Base-by-base conservation (phyloP, 2,329 filamentous ascomycete genomes). In the Phialophora macrospora region DNA sequence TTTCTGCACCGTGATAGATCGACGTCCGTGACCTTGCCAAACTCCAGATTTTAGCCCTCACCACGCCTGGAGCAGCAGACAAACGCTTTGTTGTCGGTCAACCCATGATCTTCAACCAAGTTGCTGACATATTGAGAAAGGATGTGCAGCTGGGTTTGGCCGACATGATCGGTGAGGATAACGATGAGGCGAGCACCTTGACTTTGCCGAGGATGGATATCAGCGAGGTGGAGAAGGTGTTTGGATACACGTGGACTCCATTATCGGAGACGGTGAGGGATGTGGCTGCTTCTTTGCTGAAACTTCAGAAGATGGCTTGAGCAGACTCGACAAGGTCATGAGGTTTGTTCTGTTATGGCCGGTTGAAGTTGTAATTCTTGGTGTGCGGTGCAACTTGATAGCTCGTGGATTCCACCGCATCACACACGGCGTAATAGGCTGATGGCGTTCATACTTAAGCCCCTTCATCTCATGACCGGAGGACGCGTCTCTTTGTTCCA, bases 401-500 rank as follows among this genome's bases (percentile, higher is more conserved):
- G 38, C 38, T 44, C 7, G 14, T 44, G 5, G 17, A 8, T 20
- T 44, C 17, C 14, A n/a, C n/a, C 14, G 38, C 38, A n/a, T 44
- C 38, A n/a, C 8, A n/a, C 38, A 44, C 6, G 38, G 17, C 17
- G 17, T 44, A 44, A 8, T n/a, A 44, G 6, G 14, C 5, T 44
- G 5, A n/a, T 2, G 17, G 17, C 38, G 17, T 44, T 9, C 20
- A n/a, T 20, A 9, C 32, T 26, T 30, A 17, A n/a, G 26, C 4
- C 14, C 14, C 14, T 38, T 85, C 83, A 98, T 80, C 93, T 86
- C 93, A 97, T 97, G 60, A 96, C 88, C 1, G 95, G 95, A 68
- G 94, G 93, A 67, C 95, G 85, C 4, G 88, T 89, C 78, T 97
- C 94, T 80, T 95, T 97, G 77, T 98, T 98, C 92, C 95, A 98